Evolutionary conservation across 202 grass and related monocot species (phyloP).

Genomic region (Hordeum pubiflorum): DNA sequence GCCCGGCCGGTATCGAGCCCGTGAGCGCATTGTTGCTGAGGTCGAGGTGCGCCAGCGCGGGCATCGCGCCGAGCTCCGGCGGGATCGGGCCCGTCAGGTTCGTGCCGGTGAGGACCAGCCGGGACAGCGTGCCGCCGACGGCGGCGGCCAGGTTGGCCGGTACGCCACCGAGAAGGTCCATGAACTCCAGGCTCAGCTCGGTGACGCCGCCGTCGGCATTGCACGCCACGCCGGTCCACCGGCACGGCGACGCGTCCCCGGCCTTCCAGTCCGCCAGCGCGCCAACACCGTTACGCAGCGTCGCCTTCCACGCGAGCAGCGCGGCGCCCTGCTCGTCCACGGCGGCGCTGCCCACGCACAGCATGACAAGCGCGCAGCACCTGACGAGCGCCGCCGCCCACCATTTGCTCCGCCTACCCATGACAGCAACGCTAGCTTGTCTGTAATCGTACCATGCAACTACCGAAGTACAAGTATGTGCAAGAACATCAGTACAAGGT

Average conservation of each 20-base stretch:
- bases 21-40: conserved; percentile 68
- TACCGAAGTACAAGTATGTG: conserved; percentile 16
- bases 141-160: conserved; percentile 40
- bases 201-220: conserved; percentile 41
- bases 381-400: conserved; percentile 6
- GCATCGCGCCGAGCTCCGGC: conserved; percentile 36
- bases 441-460: not conserved
- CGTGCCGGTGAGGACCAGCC: conserved; percentile 43
- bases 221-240: conserved; percentile 64
- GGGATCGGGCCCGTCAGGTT: conserved; percentile 68
- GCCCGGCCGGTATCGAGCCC: conserved; percentile 35
- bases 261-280: conserved; percentile 51
- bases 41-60: conserved; percentile 43
- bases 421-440: not conserved
- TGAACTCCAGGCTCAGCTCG: conserved; percentile 40
- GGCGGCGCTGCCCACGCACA: conserved; percentile 19
- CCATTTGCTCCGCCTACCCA: conserved; percentile 38
- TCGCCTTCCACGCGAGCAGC: conserved; percentile 69
- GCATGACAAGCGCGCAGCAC: not conserved
- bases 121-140: conserved; percentile 36
- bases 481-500: conserved; percentile 30
- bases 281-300: not conserved
- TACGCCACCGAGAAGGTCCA: conserved; percentile 45
- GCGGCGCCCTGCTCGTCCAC: conserved; percentile 52
- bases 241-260: conserved; percentile 43